A percentile compares a stretch with the other conserved stretches of the same genome.
Evolutionary conservation across 2,329 filamentous ascomycete species (phyloP).

Genomic region (Cadophora sp.): DNA sequence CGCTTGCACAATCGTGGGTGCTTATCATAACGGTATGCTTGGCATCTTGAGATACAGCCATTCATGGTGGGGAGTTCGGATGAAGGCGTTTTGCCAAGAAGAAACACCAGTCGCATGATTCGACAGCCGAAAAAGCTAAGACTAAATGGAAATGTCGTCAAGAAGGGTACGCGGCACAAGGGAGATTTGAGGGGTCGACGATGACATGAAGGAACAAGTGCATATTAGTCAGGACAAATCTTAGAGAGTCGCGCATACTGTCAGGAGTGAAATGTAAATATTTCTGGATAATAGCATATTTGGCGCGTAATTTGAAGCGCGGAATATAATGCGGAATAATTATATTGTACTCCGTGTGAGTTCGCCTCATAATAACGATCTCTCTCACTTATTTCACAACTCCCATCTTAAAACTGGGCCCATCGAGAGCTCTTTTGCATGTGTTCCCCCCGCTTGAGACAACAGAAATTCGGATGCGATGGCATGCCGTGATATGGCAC

Average conservation of each 20-base stretch:
- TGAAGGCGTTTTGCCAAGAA: constrained; percentile 10
- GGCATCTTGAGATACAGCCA: constrained; percentile 8
- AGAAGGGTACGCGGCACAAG: neutral
- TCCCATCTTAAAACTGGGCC: neutral
- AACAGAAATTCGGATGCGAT: neutral
- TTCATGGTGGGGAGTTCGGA: neutral
- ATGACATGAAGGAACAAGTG: neutral
- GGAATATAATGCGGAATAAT: constrained; percentile 4
- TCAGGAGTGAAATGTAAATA: no score
- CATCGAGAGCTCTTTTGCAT: neutral
- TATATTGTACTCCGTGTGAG: neutral
- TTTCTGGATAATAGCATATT: neutral
- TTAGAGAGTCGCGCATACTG: neutral
- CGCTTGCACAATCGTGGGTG: constrained; percentile 8
- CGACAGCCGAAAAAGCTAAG: neutral
- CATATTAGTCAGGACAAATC: neutral
- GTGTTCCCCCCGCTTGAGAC: neutral
- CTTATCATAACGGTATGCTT: constrained; percentile 11
- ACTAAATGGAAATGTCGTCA: neutral
- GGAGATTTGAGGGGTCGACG: constrained; percentile 7
- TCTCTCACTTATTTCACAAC: neutral
- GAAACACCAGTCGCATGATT: constrained; percentile 5
- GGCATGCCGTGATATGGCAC: neutral
- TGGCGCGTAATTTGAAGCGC: neutral
- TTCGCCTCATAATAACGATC: neutral